Percentiles rank a stretch among this genome's conserved stretches.
These are phyloP conservation scores for Saturnispora mendoncae DNA, from an alignment of 805 yeast genomes.

Conservation along the genomic window DNA sequence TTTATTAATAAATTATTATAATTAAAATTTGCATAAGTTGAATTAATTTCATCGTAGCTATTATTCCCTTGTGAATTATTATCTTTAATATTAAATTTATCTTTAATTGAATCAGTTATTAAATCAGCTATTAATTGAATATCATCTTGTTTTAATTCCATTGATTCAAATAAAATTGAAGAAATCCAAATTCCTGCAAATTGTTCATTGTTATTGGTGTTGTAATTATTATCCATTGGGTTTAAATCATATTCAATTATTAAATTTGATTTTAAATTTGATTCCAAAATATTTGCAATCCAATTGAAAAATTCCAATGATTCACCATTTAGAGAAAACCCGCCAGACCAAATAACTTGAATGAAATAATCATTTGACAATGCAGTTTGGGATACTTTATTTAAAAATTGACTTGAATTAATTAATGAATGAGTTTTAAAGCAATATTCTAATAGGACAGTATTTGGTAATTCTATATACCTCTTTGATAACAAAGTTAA, in stretches of 20 bases:
- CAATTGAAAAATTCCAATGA: slow-evolving; percentile 4
- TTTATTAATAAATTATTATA: slow-evolving; percentile 9
- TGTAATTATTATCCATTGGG: too few relatives aligned
- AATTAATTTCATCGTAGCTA: not conserved
- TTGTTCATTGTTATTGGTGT: too few relatives aligned
- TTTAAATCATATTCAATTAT: not conserved
- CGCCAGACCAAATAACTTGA: slow-evolving; percentile 3
- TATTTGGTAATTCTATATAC: not conserved
- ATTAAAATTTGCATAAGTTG: not conserved
- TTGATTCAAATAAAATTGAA: not conserved
- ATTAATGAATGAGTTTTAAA: slow-evolving; percentile 7
- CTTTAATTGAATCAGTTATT: not conserved
- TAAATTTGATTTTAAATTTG: not conserved
- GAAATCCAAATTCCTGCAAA: not conserved
- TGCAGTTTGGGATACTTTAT: not conserved
- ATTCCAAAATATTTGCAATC: slow-evolving; percentile 5
- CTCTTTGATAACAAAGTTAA: not conserved
- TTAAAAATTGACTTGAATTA: not conserved
- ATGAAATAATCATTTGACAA: not conserved
- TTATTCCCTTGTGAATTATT: not conserved
- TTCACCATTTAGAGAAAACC: slow-evolving; percentile 3
- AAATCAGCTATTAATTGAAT: not conserved
- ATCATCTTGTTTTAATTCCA: not conserved
- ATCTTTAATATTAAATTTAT: not conserved
- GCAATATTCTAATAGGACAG: slow-evolving; percentile 4